Percentiles rank a stretch among this genome's conserved stretches.
Conservation (phyloP, 768 basidiomycete species). For the Xerocomellus intermedius region DNA sequence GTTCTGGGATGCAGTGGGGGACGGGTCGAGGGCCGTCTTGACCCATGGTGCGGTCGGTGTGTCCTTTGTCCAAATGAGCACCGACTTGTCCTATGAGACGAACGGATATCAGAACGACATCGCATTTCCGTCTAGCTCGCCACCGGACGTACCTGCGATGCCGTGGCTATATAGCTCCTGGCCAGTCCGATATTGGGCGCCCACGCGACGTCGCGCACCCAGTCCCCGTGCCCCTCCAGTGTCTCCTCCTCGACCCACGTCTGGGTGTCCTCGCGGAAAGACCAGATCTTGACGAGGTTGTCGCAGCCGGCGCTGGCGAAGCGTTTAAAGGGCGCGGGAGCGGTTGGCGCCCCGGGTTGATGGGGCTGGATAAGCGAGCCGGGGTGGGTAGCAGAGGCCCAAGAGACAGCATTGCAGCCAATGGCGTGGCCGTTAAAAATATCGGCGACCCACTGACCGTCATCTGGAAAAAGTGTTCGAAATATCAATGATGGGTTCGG, state of each 20-base stretch:
- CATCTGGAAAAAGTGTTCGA: not conserved
- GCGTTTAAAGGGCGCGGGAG: conserved; percentile 71
- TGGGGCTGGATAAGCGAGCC: conserved; percentile 80
- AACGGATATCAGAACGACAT: not conserved
- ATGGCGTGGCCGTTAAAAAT: conserved; percentile 90
- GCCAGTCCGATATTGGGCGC: conserved; percentile 96
- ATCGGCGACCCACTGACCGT: not conserved
- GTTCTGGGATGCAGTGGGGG: conserved; percentile 44
- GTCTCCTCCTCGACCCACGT: conserved; percentile 90
- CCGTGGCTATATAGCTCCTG: conserved; percentile 92
- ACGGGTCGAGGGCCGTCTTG: conserved; percentile 77
- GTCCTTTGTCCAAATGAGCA: conserved; percentile 91
- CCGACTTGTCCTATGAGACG: conserved; percentile 65
- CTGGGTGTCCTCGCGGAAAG: conserved; percentile 80
- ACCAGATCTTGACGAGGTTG: conserved; percentile 94
- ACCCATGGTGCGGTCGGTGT: conserved; percentile 71
- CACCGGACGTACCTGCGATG: conserved; percentile 64
- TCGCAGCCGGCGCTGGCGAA: conserved; percentile 97
- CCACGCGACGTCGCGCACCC: conserved; percentile 99
- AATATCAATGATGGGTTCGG: not conserved
- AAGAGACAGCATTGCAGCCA: conserved; percentile 95
- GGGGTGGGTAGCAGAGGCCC: conserved; percentile 90
- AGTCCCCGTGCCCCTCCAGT: conserved; percentile 91
- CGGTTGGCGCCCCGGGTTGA: conserved; percentile 37
- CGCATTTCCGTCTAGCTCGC: not conserved